A percentile compares a stretch with the other conserved stretches of the same genome.
These are phyloP conservation scores for Hippophae gyantsensis DNA, from an alignment of 306 rosid species.

Conservation along the genomic window DNA sequence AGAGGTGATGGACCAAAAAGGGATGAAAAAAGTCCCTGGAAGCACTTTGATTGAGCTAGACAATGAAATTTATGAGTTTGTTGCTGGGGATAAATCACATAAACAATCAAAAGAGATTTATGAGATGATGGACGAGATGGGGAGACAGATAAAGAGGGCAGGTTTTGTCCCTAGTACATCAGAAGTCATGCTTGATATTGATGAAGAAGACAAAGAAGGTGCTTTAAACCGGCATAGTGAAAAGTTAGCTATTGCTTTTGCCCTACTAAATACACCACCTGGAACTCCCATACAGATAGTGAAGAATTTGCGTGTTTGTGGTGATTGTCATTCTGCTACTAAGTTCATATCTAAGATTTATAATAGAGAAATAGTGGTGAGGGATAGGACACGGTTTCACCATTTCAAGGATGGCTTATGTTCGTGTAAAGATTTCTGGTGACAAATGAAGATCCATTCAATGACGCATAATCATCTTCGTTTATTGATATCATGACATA, in stretches of 20 bases:
- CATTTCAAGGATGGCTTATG: slow-evolving; percentile 70
- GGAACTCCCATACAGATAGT: slow-evolving; percentile 74
- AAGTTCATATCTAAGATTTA: slow-evolving; percentile 76
- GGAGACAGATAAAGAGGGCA: slow-evolving; percentile 65
- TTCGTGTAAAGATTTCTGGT: slow-evolving; percentile 82
- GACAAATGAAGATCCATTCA: slow-evolving; percentile 18
- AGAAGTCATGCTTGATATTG: slow-evolving; percentile 73
- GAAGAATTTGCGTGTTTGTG: slow-evolving; percentile 79
- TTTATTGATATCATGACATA: too few relatives aligned
- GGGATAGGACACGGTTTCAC: slow-evolving; percentile 85
- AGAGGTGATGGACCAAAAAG: slow-evolving; percentile 66
- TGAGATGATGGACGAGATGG: slow-evolving; percentile 83
- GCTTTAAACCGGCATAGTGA: slow-evolving; percentile 72
- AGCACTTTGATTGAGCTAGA: slow-evolving; percentile 87
- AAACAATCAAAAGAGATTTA: slow-evolving; percentile 50
- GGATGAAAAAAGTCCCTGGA: slow-evolving; percentile 78
- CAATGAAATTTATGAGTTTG: slow-evolving; percentile 55
- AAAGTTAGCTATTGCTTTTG: slow-evolving; percentile 87
- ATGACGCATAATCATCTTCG: not conserved
- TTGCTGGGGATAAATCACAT: slow-evolving; percentile 84
- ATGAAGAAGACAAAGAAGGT: slow-evolving; percentile 85
- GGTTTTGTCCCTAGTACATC: slow-evolving; percentile 76
- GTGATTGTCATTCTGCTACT: slow-evolving; percentile 86
- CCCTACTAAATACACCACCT: slow-evolving; percentile 55
- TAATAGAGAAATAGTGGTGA: slow-evolving; percentile 59